Evolutionary conservation across 345 rosid genomes (phyloP).

Genomic region (Hibiscus syriacus): DNA sequence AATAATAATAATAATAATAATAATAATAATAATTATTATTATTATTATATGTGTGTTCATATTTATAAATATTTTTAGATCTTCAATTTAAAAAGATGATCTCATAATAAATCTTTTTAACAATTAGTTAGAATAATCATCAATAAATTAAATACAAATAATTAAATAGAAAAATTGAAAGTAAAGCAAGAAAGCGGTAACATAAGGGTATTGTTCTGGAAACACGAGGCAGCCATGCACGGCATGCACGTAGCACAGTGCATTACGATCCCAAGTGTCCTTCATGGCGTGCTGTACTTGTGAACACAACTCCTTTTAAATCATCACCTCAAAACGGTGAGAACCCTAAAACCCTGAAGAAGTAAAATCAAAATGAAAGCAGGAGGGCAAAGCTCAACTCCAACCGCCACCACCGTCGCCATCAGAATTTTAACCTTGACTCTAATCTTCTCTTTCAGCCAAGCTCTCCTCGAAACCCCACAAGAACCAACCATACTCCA

Average conservation of each 20-base stretch:
- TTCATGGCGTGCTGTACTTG: neutral
- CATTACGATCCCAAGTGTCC: neutral
- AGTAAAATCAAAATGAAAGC: neutral
- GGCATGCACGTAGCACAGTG: neutral
- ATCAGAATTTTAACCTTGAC: conserved; percentile 14
- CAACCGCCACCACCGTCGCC: neutral
- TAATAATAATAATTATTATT: no score
- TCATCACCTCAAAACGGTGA: neutral
- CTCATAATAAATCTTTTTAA: no score
- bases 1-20: no score
- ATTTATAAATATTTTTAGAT: no score
- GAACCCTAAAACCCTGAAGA: neutral
- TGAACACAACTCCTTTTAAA: neutral
- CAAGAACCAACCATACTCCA: conserved; percentile 33
- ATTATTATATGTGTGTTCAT: no score
- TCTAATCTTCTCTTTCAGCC: conserved; percentile 7
- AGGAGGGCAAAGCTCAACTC: neutral
- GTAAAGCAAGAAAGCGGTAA: neutral
- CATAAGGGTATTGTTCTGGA: neutral
- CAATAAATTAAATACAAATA: no score
- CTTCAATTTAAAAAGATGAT: no score
- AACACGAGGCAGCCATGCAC: conserved; percentile 4
- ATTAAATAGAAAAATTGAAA: no score
- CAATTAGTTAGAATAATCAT: no score
- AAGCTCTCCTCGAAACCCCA: conserved; percentile 7